A percentile compares a stretch with the other conserved stretches of the same genome.
These are phyloP conservation scores for Cercospora sp. DNA, from an alignment of 2,329 filamentous ascomycete species.

Conservation along the genomic window DNA sequence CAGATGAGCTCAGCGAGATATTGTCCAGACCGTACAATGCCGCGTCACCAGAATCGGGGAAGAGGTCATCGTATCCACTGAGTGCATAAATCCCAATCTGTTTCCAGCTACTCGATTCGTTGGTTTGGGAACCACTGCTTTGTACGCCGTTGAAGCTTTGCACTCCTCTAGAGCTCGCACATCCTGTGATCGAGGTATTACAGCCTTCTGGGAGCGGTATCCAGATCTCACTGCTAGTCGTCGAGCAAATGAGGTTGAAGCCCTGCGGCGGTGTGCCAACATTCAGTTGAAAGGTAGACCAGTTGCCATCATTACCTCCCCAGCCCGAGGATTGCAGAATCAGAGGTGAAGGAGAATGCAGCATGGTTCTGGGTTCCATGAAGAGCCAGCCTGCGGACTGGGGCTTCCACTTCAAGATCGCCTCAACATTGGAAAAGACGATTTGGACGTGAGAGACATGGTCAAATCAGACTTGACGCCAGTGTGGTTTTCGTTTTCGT, in stretches of 20 bases:
- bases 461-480: background rate
- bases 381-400: background rate
- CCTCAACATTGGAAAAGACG: background rate
- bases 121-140: conserved; percentile 12
- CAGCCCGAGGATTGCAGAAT: conserved; percentile 1
- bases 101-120: conserved; percentile 14
- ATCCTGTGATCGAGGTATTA: background rate
- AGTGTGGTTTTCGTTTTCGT: background rate
- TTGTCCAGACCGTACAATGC: conserved; percentile 16
- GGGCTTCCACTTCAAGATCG: background rate
- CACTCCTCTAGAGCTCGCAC: conserved; percentile 11
- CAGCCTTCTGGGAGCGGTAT: conserved; percentile 18
- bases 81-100: conserved; percentile 12
- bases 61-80: conserved; percentile 2
- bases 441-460: background rate
- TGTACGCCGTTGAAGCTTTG: background rate
- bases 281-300: conserved; percentile 18
- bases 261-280: conserved; percentile 17
- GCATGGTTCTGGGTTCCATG: background rate
- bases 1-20: conserved; percentile 1
- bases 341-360: background rate
- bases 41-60: background rate
- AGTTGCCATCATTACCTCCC: conserved; percentile 23
- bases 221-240: conserved; percentile 12
- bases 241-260: conserved; percentile 16